Percentiles rank a stretch among this genome's conserved stretches.
Evolutionary conservation across 75 land plant genomes (phyloP).

Genomic region (Chamaecyparis obtusa): DNA sequence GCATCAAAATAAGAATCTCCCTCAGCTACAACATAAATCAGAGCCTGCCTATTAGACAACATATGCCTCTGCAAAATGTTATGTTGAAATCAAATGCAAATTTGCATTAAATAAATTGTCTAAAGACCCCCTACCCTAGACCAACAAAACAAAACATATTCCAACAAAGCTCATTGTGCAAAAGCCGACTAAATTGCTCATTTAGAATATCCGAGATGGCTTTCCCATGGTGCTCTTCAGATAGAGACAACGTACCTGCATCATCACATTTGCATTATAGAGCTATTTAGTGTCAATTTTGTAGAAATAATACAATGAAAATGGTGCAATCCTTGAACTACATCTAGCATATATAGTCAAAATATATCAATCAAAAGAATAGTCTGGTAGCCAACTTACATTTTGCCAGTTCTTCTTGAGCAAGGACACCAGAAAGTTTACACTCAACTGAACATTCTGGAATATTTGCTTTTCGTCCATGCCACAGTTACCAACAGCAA

Average conservation of each 20-base stretch:
- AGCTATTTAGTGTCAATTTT: not conserved
- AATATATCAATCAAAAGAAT: not conserved
- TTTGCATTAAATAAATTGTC: not conserved
- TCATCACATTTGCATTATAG: not conserved
- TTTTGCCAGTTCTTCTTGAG: slow-evolving; percentile 91
- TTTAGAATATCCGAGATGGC: slow-evolving; percentile 50
- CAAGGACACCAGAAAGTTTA: slow-evolving; percentile 75
- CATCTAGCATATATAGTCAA: not conserved
- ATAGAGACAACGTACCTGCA: slow-evolving; percentile 73
- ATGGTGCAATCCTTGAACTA: not conserved
- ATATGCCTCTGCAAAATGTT: not conserved
- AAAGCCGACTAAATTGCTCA: not conserved
- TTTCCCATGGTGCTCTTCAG: slow-evolving; percentile 89
- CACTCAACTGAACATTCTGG: slow-evolving; percentile 81
- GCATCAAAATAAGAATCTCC: not conserved
- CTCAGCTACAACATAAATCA: not conserved
- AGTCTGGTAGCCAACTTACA: slow-evolving; percentile 33
- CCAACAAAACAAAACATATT: not conserved
- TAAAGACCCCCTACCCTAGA: not conserved
- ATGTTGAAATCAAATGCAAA: not conserved
- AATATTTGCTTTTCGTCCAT: slow-evolving; percentile 90
- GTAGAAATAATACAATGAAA: not conserved
- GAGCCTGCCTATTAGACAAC: not conserved
- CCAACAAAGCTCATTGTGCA: not conserved
- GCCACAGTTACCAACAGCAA: slow-evolving; percentile 66